Percentiles rank a stretch among this genome's conserved stretches.
phyloP scores from a whole-genome alignment of 805 yeast genomes.

The Saccharomycopsis fodiens region DNA sequence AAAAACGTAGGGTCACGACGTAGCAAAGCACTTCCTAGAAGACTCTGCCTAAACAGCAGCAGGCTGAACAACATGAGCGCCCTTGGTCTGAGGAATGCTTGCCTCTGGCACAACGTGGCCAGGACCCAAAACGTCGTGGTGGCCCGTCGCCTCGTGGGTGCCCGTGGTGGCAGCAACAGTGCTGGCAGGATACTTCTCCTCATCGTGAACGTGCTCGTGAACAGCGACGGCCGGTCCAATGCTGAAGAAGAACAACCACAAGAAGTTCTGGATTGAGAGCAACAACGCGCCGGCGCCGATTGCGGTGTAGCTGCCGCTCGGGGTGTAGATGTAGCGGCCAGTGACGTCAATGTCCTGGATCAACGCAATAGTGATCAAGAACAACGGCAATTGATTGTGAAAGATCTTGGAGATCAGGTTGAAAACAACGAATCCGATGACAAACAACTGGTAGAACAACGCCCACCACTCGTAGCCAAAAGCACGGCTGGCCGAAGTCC shows the following conservation, averaged over 20 bases:
- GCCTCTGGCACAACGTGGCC: too few relatives aligned
- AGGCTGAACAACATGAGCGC: too few relatives aligned
- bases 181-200: neutral
- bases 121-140: too few relatives aligned
- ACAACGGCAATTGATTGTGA: neutral
- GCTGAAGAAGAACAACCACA: conserved; percentile 8
- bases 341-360: neutral
- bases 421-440: neutral
- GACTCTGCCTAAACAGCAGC: too few relatives aligned
- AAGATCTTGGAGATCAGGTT: neutral
- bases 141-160: neutral
- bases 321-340: neutral
- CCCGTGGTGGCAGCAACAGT: neutral
- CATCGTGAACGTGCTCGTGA: neutral
- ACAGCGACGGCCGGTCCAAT: neutral
- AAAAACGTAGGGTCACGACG: too few relatives aligned
- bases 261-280: conserved; percentile 1
- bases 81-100: too few relatives aligned
- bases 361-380: neutral
- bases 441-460: conserved; percentile 3
- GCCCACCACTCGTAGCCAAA: conserved; percentile 6
- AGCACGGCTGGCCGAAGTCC: neutral
- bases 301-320: neutral
- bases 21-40: too few relatives aligned
- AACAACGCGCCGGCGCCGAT: conserved; percentile 4